These are phyloP conservation scores for Cordyceps cateniannulata DNA, from an alignment of 2,329 filamentous ascomycete species.

Conservation along the genomic window DNA sequence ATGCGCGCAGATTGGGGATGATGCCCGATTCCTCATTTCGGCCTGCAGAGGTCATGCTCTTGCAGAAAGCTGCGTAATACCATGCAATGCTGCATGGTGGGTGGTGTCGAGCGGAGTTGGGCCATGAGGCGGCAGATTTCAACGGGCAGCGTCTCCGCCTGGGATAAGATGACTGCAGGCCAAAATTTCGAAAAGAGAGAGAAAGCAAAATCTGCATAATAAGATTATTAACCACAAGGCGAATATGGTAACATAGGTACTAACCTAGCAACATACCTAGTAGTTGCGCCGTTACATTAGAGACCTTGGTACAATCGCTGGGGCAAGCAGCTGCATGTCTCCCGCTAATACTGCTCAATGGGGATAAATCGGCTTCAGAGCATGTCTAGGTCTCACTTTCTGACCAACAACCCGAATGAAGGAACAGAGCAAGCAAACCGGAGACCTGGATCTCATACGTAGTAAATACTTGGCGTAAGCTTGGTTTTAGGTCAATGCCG, in stretches of 20 bases:
- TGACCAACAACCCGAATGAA: too few species aligned
- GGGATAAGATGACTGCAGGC: too few species aligned
- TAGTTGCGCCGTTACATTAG: too few species aligned
- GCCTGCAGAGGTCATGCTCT: neutral
- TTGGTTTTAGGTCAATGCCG: too few species aligned
- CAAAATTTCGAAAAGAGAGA: too few species aligned
- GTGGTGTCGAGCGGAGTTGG: neutral
- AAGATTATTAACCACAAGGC: too few species aligned
- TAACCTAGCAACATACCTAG: neutral
- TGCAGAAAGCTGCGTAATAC: neutral
- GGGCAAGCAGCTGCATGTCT: neutral
- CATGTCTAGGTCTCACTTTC: neutral
- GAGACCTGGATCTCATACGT: too few species aligned
- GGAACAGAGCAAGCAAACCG: too few species aligned
- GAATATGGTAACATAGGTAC: neutral
- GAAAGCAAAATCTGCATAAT: too few species aligned
- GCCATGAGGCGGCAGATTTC: neutral
- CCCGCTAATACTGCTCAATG: neutral
- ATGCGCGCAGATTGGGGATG: neutral
- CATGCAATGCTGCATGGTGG: neutral
- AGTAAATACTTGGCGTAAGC: too few species aligned
- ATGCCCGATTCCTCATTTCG: neutral
- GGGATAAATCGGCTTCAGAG: neutral
- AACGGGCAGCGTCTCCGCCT: neutral
- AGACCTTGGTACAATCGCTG: too few species aligned